Evolutionary conservation across 768 basidiomycete genomes (phyloP), one percentile per base, ranked within the genome.

Genomic region (Ramaria sp.): DNA sequence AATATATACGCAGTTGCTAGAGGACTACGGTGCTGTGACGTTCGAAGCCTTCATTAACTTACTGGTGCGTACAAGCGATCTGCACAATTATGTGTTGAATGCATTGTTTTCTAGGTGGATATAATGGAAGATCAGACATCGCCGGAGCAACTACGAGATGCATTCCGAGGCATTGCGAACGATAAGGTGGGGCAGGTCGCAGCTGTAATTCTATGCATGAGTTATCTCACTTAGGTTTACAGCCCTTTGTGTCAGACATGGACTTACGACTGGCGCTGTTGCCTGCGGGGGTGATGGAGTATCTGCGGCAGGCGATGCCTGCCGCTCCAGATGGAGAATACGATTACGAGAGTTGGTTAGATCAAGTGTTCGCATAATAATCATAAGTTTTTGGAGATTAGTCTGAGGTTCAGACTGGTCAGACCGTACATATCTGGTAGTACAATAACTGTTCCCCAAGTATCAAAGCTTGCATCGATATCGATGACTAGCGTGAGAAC

Each of bases 71-170:
- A 50, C 37, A 12, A 15, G 16, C 3, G 24, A 48, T 16, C 27
- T 1, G 22, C 8, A 30, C 8, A 30, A 24, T 12, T n/a, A 18
- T 25, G 48, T 42, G 53, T 16, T 30, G 12, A 52, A 24, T 16
- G 13, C 24, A 25, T 24, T 37, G 12, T 24, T 48, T 20, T 28
- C 28, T 60, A 97, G 94, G 90, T 95, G 51, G 92, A 92, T 25
- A 93, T 96, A 57, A 93, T 82, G 27, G 94, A 98, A 70, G 96
- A 99, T 64, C 90, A 96, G 55, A 92, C 90, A 3, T 87, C 93
- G 3, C 79, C 86, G 0, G 91, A 93, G 38, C 95, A 97, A 63
- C 77, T 99, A 60, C 82, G 87, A 18, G 91, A 92, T 56, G 82
- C 94, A 1, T 99, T 99, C 81, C 83, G 89, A 27, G 88, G 88